phyloP scores from a whole-genome alignment of 495 filamentous ascomycete genomes.

The Annulohypoxylon maeteangense region DNA sequence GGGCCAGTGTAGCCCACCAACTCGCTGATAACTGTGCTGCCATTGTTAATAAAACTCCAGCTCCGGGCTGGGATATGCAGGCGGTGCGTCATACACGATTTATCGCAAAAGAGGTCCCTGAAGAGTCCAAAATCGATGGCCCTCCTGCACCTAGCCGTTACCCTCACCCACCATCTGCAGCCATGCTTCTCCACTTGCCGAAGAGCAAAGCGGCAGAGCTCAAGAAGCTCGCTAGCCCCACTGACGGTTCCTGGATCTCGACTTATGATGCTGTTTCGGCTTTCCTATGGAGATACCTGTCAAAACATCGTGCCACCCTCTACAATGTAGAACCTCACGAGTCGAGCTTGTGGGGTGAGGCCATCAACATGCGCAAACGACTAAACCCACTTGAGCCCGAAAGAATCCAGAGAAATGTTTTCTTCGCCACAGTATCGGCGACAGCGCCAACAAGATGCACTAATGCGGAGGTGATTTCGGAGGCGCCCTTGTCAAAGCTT shows the following conservation, averaged over 20 bases:
- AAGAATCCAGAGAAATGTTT: slow-evolving; percentile 52
- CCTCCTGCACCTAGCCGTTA: slow-evolving; percentile 47
- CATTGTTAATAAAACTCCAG: slow-evolving; percentile 43
- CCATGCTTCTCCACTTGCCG: slow-evolving; percentile 55
- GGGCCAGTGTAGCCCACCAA: slow-evolving; percentile 52
- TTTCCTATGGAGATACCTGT: slow-evolving; percentile 51
- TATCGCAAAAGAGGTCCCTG: slow-evolving; percentile 36
- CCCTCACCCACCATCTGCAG: slow-evolving; percentile 44
- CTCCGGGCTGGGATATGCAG: slow-evolving; percentile 51
- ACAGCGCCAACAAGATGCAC: slow-evolving; percentile 38
- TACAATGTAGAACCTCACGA: slow-evolving; percentile 46
- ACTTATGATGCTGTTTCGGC: slow-evolving; percentile 58
- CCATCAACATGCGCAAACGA: slow-evolving; percentile 55
- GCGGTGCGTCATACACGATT: slow-evolving; percentile 51
- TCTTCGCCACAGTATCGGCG: slow-evolving; percentile 44
- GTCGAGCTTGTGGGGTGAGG: slow-evolving; percentile 49
- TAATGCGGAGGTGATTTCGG: slow-evolving; percentile 49
- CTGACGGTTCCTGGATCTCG: slow-evolving; percentile 52
- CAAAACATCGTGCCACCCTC: slow-evolving; percentile 47
- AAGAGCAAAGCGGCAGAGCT: slow-evolving; percentile 56
- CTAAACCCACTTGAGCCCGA: slow-evolving; percentile 46
- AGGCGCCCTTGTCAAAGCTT: slow-evolving; percentile 50
- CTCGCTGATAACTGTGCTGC: slow-evolving; percentile 58
- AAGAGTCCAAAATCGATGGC: slow-evolving; percentile 47
- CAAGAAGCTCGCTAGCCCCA: slow-evolving; percentile 50